Evolutionary conservation across 108 stramenopile species (phyloP), one percentile per base, ranked within the genome.

Genomic region (Ochromonas danica): DNA sequence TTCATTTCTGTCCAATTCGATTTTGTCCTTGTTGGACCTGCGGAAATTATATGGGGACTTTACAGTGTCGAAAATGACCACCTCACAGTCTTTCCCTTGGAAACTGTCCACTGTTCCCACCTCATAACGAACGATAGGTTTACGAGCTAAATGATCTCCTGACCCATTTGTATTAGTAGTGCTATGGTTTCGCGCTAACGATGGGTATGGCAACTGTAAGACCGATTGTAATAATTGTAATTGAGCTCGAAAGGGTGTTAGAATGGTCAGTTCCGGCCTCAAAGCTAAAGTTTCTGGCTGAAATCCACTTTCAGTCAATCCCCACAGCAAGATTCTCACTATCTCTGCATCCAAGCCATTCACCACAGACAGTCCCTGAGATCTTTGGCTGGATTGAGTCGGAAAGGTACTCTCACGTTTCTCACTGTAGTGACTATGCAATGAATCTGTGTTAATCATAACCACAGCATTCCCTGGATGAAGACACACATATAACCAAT

Each of bases 401-500:
- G n/a, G n/a, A n/a, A n/a, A n/a, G n/a, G n/a, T n/a, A n/a, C n/a
- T n/a, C n/a, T n/a, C n/a, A n/a, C n/a, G n/a, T n/a, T n/a, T n/a
- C n/a, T n/a, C n/a, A n/a, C n/a, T n/a, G n/a, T n/a, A n/a, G n/a
- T n/a, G n/a, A n/a, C n/a, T n/a, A n/a, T n/a, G n/a, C n/a, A 91
- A 78, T n/a, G 84, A 86, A 83, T 94, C 94, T 10, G 93, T 95
- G 79, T 97, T 90, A 14, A 93, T 80, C 83, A 97, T 95, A 28
- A 93, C 88, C 1, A 94, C 94, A 25, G 91, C 87, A 3, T 83
- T 71, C 0, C 80, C 61, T 10, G 96, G 94, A 70, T 90, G 84
- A 17, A 94, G 41, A 27, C 81, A 79, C 22, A 45, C 70, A 3
- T 60, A 72, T 1, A 92, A 43, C 93, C 93, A n/a, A n/a, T n/a